Evolutionary conservation across 495 filamentous ascomycete species (phyloP), one percentile per base, ranked within the genome.

Genomic region (Trichoderma asperelloides): DNA sequence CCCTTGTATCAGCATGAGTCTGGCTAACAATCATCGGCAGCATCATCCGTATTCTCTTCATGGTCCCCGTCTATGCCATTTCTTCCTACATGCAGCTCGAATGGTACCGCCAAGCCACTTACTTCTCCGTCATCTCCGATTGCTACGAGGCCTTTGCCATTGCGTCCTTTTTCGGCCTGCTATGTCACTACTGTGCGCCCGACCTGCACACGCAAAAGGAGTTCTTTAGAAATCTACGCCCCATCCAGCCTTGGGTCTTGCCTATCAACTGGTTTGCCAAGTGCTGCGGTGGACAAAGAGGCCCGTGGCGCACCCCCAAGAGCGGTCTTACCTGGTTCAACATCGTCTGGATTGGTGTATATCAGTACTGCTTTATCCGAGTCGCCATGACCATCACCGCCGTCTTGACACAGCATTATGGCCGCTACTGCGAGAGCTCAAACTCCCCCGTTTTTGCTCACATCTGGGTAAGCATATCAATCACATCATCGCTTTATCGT

Each of bases 281-380:
- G 66, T 90, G 86, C 68, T 88, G 86, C 67, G 87, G 88, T 18
- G 87, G 88, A 3, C 70, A 87, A 30, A 82, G 82, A 55, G 89
- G 90, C 3, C 78, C 82, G 9, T 90, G 89, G 84, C 83, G 91
- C 68, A 88, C 81, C 39, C 93, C 93, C 11, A 82, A 84, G 68
- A 96, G 88, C 76, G 93, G 93, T 1, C 79, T 97, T 78, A 97
- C 92, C 2, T 95, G 92, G 92, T 97, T 96, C 75, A 97, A 97
- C 72, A 86, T 97, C 33, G 83, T 97, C 68, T 97, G 91, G 91
- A 82, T 90, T 30, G 86, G 88, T 49, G 81, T 97, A 41, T 97
- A 94, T 74, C 93, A 96, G 70, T 96, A 97, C 74, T 96, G 93
- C 78, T 86, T 95, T 72, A 86, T 96, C 64, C 85, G 92, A 55